phyloP scores from a whole-genome alignment of 2,329 filamentous ascomycete species.

The Fusarium sp. region DNA sequence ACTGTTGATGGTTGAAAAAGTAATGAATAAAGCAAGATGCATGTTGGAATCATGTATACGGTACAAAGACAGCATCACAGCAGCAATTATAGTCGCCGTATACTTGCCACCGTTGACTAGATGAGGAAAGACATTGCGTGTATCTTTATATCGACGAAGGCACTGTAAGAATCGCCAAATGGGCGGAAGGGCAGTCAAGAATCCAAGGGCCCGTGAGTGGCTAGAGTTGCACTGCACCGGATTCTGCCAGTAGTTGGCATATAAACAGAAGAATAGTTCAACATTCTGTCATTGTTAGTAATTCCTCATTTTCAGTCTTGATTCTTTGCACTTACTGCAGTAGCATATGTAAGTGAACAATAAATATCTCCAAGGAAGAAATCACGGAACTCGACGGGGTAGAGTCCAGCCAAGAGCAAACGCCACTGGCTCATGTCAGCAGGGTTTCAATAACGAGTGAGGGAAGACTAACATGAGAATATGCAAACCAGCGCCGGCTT shows the following conservation, averaged over 20 bases:
- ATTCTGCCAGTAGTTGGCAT: constrained; percentile 79
- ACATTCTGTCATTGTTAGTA: constrained; percentile 71
- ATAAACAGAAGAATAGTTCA: constrained; percentile 93
- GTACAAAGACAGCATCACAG: constrained; percentile 83
- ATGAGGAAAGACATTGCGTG: constrained; percentile 88
- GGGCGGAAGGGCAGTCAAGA: constrained; percentile 83
- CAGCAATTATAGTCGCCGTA: constrained; percentile 81
- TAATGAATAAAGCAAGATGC: constrained; percentile 78
- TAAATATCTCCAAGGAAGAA: constrained; percentile 99
- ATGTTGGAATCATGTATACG: constrained; percentile 72
- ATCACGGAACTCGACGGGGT: constrained; percentile 95
- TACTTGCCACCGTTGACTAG: constrained; percentile 95
- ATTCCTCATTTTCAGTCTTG: not conserved
- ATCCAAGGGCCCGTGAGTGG: constrained; percentile 84
- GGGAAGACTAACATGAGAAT: constrained; percentile 77
- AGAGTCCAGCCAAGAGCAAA: constrained; percentile 83
- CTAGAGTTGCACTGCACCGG: constrained; percentile 85
- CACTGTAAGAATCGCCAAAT: constrained; percentile 95
- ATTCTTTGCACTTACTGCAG: constrained; percentile 70
- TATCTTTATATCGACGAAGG: constrained; percentile 87
- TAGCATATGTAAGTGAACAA: constrained; percentile 91
- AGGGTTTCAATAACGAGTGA: no score
- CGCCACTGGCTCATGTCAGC: constrained; percentile 72
- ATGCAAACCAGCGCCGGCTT: constrained; percentile 86
- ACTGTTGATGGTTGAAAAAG: constrained; percentile 82